Conservation (phyloP, 2,329 filamentous ascomycete genomes). For the Corniculantispora saksenae region DNA sequence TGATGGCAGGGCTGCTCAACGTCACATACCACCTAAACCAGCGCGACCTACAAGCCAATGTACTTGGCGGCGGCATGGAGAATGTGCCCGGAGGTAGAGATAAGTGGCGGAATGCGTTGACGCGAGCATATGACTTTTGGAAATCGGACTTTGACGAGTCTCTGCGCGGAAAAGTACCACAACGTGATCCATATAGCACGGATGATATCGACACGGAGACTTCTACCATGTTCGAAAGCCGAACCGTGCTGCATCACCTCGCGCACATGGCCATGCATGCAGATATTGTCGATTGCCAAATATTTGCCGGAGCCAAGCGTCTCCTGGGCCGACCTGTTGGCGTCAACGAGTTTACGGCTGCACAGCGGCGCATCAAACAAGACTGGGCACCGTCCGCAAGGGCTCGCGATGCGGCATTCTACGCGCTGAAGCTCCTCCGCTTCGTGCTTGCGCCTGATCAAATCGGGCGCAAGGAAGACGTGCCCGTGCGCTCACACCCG, state of each 20-base stretch:
- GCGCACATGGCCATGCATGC: conserved; percentile 98
- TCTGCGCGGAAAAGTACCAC: conserved; percentile 59
- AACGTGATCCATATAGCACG: conserved; percentile 56
- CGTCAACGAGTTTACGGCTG: conserved; percentile 74
- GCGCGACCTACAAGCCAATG: conserved; percentile 87
- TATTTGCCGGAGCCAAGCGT: conserved; percentile 85
- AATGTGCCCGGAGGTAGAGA: conserved; percentile 82
- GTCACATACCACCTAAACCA: conserved; percentile 99
- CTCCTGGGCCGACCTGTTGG: conserved; percentile 85
- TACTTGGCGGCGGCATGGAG: conserved; percentile 70
- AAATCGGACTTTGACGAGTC: conserved; percentile 87
- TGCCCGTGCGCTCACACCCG: conserved; percentile 39
- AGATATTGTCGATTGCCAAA: conserved; percentile 95
- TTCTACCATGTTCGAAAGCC: conserved; percentile 75
- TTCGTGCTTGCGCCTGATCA: conserved; percentile 71
- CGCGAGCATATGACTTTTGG: conserved; percentile 91
- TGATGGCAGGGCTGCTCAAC: conserved; percentile 91
- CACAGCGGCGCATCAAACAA: conserved; percentile 81
- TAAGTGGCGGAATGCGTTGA: conserved; percentile 85
- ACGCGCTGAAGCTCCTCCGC: conserved; percentile 83
- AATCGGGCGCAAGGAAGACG: conserved; percentile 37
- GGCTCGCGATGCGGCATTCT: conserved; percentile 88
- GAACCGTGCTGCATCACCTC: conserved; percentile 86
- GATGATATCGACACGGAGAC: conserved; percentile 60
- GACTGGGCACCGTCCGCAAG: conserved; percentile 86